phyloP scores from a whole-genome alignment of 805 yeast genomes.

The Teunomyces cretensis region DNA sequence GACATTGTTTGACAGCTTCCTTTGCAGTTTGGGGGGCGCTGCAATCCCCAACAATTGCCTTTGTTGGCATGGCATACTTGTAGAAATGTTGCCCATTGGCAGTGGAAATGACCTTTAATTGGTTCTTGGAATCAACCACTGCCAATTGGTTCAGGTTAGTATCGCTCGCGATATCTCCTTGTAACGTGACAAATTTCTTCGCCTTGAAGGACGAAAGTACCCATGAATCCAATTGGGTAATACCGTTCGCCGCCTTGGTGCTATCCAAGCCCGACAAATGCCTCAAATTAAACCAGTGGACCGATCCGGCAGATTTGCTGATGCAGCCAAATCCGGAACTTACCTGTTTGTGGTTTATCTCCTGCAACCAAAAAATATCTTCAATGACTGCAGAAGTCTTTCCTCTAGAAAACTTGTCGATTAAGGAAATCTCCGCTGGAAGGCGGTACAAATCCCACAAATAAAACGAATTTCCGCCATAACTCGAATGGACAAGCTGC shows the following conservation, averaged over 20 bases:
- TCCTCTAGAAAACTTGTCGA: slow-evolving; percentile 63
- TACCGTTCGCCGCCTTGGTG: slow-evolving; percentile 8
- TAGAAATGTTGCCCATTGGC: slow-evolving; percentile 37
- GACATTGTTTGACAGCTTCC: no score
- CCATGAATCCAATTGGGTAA: slow-evolving; percentile 38
- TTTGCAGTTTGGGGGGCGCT: no score
- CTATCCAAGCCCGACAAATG: slow-evolving; percentile 31
- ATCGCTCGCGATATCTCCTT: slow-evolving; percentile 12
- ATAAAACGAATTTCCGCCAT: slow-evolving; percentile 61
- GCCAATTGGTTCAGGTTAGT: slow-evolving; percentile 28
- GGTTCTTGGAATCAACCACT: slow-evolving; percentile 28
- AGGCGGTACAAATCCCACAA: slow-evolving; percentile 62
- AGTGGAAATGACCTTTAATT: slow-evolving; percentile 34
- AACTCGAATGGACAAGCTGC: slow-evolving; percentile 51
- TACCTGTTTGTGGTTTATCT: slow-evolving; percentile 7
- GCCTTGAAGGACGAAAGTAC: slow-evolving; percentile 41
- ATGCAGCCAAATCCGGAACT: slow-evolving; percentile 51
- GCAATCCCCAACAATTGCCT: slow-evolving; percentile 14
- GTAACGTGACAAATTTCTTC: slow-evolving; percentile 26
- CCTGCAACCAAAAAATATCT: slow-evolving; percentile 51
- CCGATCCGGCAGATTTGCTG: slow-evolving; percentile 54
- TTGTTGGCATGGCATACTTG: slow-evolving; percentile 42
- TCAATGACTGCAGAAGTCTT: slow-evolving; percentile 56
- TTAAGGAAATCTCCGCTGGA: slow-evolving; percentile 49
- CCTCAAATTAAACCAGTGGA: slow-evolving; percentile 59